Evolutionary conservation across 805 yeast genomes (phyloP).

Genomic region (Wickerhamiella musiphila): DNA sequence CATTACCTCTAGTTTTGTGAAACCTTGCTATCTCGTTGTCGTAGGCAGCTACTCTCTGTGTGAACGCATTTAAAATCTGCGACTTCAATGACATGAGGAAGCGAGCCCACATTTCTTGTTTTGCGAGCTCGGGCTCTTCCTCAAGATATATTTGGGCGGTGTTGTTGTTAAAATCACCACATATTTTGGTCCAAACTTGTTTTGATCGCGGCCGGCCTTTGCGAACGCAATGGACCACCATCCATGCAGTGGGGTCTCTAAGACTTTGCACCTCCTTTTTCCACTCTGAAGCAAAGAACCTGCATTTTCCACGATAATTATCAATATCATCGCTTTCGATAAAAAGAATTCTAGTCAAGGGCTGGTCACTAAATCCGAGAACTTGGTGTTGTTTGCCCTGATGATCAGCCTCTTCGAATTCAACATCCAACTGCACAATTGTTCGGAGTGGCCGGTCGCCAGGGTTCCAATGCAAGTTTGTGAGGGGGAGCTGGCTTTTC

Average conservation of each 20-base stretch:
- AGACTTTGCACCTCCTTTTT: conserved; percentile 27
- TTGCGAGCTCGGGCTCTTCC: neutral
- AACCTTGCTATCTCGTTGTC: conserved; percentile 26
- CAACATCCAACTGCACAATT: conserved; percentile 39
- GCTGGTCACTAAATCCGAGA: conserved; percentile 27
- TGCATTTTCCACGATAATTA: conserved; percentile 55
- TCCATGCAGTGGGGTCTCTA: conserved; percentile 39
- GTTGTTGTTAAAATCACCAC: conserved; percentile 20
- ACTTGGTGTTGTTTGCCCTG: conserved; percentile 27
- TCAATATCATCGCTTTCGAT: conserved; percentile 52
- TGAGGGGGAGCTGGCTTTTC: conserved; percentile 32
- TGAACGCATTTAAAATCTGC: conserved; percentile 37
- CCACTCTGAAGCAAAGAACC: conserved; percentile 80
- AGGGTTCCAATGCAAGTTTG: conserved; percentile 55
- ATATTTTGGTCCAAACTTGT: conserved; percentile 12
- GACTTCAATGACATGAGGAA: conserved; percentile 30
- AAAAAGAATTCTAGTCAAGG: conserved; percentile 52
- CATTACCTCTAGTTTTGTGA: conserved; percentile 19
- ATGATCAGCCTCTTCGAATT: conserved; percentile 36
- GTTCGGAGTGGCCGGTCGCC: conserved; percentile 39
- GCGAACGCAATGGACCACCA: conserved; percentile 33
- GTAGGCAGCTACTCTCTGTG: conserved; percentile 28
- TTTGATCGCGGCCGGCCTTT: conserved; percentile 6
- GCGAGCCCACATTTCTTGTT: conserved; percentile 33
- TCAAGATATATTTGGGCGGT: conserved; percentile 12